Evolutionary conservation across 1,284 basidiomycete genomes (phyloP).

Genomic region (Neonothopanus nambi): DNA sequence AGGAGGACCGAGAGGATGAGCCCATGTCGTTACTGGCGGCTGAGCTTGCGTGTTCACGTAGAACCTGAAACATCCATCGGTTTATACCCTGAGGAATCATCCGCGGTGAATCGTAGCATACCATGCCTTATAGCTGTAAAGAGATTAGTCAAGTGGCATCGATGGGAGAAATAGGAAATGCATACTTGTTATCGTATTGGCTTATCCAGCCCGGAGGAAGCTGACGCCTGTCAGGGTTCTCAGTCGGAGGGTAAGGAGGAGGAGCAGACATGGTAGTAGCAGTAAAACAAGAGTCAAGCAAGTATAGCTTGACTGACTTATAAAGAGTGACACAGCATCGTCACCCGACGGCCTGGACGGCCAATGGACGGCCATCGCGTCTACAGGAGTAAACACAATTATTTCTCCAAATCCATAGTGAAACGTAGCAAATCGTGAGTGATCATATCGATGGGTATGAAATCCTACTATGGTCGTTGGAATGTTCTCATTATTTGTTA

Average conservation of each 20-base stretch:
- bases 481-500: too few relatives aligned
- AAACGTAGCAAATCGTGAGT: too few relatives aligned
- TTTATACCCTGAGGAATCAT: neutral
- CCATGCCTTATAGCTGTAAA: slow-evolving; percentile 67
- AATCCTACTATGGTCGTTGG: too few relatives aligned
- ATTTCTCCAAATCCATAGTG: too few relatives aligned
- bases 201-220: slow-evolving; percentile 70
- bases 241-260: slow-evolving; percentile 30
- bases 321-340: slow-evolving; percentile 1
- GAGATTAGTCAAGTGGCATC: slow-evolving; percentile 3
- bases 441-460: too few relatives aligned
- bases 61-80: slow-evolving; percentile 48
- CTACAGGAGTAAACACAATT: too few relatives aligned
- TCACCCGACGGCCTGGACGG: too few relatives aligned
- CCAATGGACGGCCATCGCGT: too few relatives aligned
- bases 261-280: slow-evolving; percentile 44
- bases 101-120: slow-evolving; percentile 30
- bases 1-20: slow-evolving; percentile 56
- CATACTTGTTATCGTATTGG: slow-evolving; percentile 69
- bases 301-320: slow-evolving; percentile 3
- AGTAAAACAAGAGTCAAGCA: slow-evolving; percentile 5
- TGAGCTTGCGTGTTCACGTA: slow-evolving; percentile 64
- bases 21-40: slow-evolving; percentile 67
- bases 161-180: slow-evolving; percentile 21
- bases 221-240: slow-evolving; percentile 64